Evolutionary conservation across 2,329 filamentous ascomycete species (phyloP), one percentile per base, ranked within the genome.

Genomic region (Hymenoscyphus salicellus): DNA sequence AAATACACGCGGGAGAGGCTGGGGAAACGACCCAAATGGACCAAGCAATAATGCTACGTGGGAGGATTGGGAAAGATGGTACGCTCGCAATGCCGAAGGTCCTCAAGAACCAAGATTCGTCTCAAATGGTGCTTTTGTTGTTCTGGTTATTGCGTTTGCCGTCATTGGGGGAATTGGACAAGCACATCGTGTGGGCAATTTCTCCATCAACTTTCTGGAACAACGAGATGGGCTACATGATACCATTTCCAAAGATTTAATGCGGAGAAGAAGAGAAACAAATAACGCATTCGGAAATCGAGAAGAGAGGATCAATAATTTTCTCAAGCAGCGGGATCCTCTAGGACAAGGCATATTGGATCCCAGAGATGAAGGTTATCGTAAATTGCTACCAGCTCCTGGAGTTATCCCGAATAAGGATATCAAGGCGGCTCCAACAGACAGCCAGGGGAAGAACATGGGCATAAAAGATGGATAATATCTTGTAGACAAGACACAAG

Each of bases 61-160:
- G 95, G 95, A 99, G 76, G 95, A 99, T 76, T 97, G 93, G 93
- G 92, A 97, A 79, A 83, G 83, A 55, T 96, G 90, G 88, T 84
- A 91, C 71, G 81, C 86, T 38, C 77, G 81, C 73, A 76, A 81
- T 58, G 79, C 72, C 77, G 73, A 76, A 76, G 68, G 79, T 78
- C 68, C 62, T 68, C 84, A 86, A 71, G 78, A 82, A 68, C 84
- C 84, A 0, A 71, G 88, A 61, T 90, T 87, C 77, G 87, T 94
- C 78, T 91, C 89, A 65, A 96, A 97, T 73, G 86, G 87, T 52
- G 83, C 87, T 14, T 98, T 98, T 74, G 85, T 89, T 7, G 80
- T 85, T 5, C 77, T 96, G n/a, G 79, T 98, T 2, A 79, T 92
- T 33, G 77, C 88, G 3, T 81, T 93, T 41, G 85, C 90, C 14